These are phyloP conservation scores for Epichloe gansuensis DNA, from an alignment of 2,329 filamentous ascomycete genomes.

Conservation along the genomic window DNA sequence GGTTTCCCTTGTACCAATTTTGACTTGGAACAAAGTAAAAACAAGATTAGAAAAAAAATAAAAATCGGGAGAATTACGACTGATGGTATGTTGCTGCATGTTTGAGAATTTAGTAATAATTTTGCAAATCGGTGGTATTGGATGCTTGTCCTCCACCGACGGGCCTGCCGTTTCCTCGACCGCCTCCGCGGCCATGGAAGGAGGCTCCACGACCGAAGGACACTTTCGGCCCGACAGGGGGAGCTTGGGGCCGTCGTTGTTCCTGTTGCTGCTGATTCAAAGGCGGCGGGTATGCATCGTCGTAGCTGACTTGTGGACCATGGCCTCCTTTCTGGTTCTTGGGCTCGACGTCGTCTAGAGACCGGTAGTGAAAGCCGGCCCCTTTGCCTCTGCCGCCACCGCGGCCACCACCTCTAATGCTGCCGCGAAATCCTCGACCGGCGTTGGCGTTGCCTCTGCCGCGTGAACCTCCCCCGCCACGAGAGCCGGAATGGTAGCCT, in stretches of 20 bases:
- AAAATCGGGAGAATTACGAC: background rate
- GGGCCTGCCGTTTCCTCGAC: slow-evolving; percentile 12
- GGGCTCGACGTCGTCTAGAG: slow-evolving; percentile 51
- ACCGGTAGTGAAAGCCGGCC: slow-evolving; percentile 46
- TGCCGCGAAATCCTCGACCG: slow-evolving; percentile 24
- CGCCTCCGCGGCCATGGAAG: slow-evolving; percentile 3
- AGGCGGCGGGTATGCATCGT: slow-evolving; percentile 25
- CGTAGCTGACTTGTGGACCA: slow-evolving; percentile 32
- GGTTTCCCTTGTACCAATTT: too few relatives aligned
- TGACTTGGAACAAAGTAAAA: background rate
- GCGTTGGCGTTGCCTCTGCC: slow-evolving; percentile 22
- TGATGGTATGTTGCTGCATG: too few relatives aligned
- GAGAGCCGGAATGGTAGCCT: slow-evolving; percentile 24
- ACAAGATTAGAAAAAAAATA: background rate
- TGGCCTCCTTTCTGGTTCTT: slow-evolving; percentile 32
- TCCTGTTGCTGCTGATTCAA: slow-evolving; percentile 10
- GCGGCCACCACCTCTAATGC: slow-evolving; percentile 27
- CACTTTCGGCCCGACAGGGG: slow-evolving; percentile 10
- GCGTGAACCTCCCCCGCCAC: slow-evolving; percentile 21
- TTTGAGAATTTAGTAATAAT: slow-evolving; percentile 21
- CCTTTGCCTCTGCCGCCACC: slow-evolving; percentile 30
- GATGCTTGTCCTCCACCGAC: slow-evolving; percentile 14
- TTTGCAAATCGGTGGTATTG: slow-evolving; percentile 24
- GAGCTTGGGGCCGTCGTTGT: slow-evolving; percentile 5
- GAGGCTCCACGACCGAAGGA: background rate